These are phyloP conservation scores for Apostasia shenzhenica DNA, from an alignment of 106 monocot genomes.

Conservation along the genomic window DNA sequence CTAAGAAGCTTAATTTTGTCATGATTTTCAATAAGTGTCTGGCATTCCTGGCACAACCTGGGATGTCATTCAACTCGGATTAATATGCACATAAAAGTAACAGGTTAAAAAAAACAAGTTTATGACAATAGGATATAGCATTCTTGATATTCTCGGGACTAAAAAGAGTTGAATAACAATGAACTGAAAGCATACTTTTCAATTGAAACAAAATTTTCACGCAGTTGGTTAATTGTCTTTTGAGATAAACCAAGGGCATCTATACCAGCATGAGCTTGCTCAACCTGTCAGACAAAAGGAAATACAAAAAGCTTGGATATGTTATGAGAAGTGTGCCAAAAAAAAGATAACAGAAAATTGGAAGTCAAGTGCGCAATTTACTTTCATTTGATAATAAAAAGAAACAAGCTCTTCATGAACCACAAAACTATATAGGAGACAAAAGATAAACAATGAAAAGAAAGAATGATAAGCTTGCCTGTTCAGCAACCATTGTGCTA, in stretches of 20 bases:
- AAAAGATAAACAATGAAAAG: background rate
- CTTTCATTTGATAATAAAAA: background rate
- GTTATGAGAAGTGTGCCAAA: background rate
- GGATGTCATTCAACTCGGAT: conserved; percentile 8
- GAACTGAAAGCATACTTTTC: conserved; percentile 48
- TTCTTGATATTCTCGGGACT: background rate
- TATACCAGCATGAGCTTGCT: conserved; percentile 88
- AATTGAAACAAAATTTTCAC: conserved; percentile 78
- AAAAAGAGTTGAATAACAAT: background rate
- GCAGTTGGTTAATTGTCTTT: conserved; percentile 79
- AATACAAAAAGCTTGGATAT: background rate
- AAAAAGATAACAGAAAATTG: background rate
- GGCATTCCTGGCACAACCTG: conserved; percentile 97
- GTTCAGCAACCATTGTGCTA: conserved; percentile 95
- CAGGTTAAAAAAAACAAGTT: conserved; percentile 4
- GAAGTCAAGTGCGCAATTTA: no score
- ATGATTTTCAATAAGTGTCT: conserved; percentile 95
- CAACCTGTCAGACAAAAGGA: conserved; percentile 49
- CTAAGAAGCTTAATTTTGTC: conserved; percentile 97
- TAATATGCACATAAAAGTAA: conserved; percentile 1
- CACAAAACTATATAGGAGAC: background rate
- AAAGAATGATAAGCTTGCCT: conserved; percentile 35
- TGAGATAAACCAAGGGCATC: conserved; percentile 79
- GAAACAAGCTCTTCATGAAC: background rate
- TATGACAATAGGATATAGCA: background rate